These are phyloP conservation scores for Centella asiatica DNA, from an alignment of 129 eudicot genomes.

Conservation along the genomic window DNA sequence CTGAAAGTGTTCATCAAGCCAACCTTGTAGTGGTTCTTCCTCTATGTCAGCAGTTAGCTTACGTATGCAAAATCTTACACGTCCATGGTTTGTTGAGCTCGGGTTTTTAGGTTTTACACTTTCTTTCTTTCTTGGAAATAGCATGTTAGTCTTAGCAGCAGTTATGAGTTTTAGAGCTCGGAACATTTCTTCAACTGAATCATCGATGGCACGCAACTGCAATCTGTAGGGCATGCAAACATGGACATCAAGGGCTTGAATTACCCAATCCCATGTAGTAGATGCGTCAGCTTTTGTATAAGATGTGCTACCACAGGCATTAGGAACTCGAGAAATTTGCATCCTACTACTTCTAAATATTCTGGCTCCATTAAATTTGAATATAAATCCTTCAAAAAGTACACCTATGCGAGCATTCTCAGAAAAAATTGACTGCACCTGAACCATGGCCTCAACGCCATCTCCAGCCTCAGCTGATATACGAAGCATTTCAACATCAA, in stretches of 20 bases:
- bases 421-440: constrained; percentile 89
- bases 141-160: constrained; percentile 56
- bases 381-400: constrained; percentile 79
- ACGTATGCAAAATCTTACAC: constrained; percentile 61
- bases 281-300: constrained; percentile 36
- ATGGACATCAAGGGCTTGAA: constrained; percentile 92
- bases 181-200: constrained; percentile 83
- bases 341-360: constrained; percentile 80
- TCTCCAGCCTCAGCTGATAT: constrained; percentile 91
- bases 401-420: constrained; percentile 98
- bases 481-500: constrained; percentile 80
- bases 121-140: constrained; percentile 54
- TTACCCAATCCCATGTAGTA: constrained; percentile 88
- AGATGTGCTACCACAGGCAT: constrained; percentile 25
- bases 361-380: constrained; percentile 62
- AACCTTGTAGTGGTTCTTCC: constrained; percentile 96
- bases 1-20: constrained; percentile 93
- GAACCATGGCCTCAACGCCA: constrained; percentile 80
- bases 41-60: constrained; percentile 87
- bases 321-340: constrained; percentile 91
- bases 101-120: constrained; percentile 53
- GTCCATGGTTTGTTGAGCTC: constrained; percentile 60
- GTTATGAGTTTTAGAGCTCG: constrained; percentile 83
- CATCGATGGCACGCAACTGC: constrained; percentile 96
- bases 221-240: constrained; percentile 89